Conservation (phyloP, 208 protist species). For the Angomonas ambiguus region DNA sequence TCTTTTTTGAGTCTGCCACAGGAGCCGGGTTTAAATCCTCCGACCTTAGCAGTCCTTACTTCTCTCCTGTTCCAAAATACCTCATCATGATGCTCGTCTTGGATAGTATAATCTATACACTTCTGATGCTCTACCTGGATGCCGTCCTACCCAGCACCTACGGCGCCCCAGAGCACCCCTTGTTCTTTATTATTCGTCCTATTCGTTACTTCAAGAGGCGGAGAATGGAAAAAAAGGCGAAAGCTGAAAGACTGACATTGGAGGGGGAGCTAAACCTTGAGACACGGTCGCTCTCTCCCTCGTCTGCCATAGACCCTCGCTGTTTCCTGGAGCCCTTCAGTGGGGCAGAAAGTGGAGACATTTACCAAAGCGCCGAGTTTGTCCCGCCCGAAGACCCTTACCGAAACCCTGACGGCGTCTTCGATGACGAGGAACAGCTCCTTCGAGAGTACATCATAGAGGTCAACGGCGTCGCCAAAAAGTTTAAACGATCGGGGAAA, state of each 20-base stretch:
- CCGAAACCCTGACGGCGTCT: slow-evolving; percentile 24
- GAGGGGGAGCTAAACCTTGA: background rate
- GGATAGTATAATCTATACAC: slow-evolving; percentile 48
- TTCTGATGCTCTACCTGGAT: slow-evolving; percentile 67
- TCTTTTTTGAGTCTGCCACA: slow-evolving; percentile 26
- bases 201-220: slow-evolving; percentile 13
- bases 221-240: slow-evolving; percentile 12
- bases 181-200: slow-evolving; percentile 57
- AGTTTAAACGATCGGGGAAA: slow-evolving; percentile 32
- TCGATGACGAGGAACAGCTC: slow-evolving; percentile 22
- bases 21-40: slow-evolving; percentile 27
- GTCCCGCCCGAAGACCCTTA: background rate
- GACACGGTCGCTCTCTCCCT: slow-evolving; percentile 7
- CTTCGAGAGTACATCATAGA: slow-evolving; percentile 17
- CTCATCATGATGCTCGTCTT: slow-evolving; percentile 28
- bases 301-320: background rate
- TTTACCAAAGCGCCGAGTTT: background rate
- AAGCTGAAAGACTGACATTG: background rate
- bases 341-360: background rate
- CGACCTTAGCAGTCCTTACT: slow-evolving; percentile 23
- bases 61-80: slow-evolving; percentile 19
- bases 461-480: slow-evolving; percentile 34
- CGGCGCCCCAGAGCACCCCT: slow-evolving; percentile 48
- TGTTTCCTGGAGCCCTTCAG: background rate
- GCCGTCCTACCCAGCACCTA: slow-evolving; percentile 42